Evolutionary conservation across 1,139 yeast species (phyloP), one percentile per base, ranked within the genome.

Genomic region (Hyphopichia fennica): DNA sequence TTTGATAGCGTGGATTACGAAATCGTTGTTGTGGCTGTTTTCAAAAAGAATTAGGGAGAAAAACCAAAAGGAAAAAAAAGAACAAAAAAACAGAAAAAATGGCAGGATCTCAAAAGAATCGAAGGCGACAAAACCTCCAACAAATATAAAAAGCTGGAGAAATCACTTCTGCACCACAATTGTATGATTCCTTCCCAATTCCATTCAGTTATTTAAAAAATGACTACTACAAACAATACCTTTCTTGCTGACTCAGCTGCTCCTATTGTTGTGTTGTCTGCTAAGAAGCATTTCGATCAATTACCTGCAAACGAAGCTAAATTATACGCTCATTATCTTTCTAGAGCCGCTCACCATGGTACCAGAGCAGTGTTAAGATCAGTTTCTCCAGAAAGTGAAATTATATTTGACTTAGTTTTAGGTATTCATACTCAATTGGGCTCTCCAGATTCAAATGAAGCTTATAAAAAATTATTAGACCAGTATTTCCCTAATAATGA

Each of bases 271-370:
- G 45, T 57, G 22, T 67, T 73, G 41, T 59, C 69, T 2, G 79
- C 79, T 34, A 69, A 69, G 49, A 70, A 65, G 45, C 77, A 72
- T 51, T 72, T 73, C 41, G 72, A 72, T 18, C 66, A 65, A 29
- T 63, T 72, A 45, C 66, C 72, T 18, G 47, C 65, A 3, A 47
- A 53, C 2, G 46, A 58, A 17, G 72, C 72, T 20, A 75, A 78
- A 52, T 67, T 71, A 40, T 89, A 89, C 57, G 95, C 96, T 19
- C 96, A 89, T 63, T 83, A 81, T 60, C 79, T 88, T 62, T 81
- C 89, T 20, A 79, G 85, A 53, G 96, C 96, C 3, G 81, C 91
- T 34, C 93, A 86, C 59, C 79, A 81, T 66, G 96, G 96, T 32
- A 75, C 93, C 11, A 72, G 95, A 49, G 88, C 84, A 3, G 87